phyloP scores from a whole-genome alignment of 257 asterid species.

The Fraxinus excelsior region DNA sequence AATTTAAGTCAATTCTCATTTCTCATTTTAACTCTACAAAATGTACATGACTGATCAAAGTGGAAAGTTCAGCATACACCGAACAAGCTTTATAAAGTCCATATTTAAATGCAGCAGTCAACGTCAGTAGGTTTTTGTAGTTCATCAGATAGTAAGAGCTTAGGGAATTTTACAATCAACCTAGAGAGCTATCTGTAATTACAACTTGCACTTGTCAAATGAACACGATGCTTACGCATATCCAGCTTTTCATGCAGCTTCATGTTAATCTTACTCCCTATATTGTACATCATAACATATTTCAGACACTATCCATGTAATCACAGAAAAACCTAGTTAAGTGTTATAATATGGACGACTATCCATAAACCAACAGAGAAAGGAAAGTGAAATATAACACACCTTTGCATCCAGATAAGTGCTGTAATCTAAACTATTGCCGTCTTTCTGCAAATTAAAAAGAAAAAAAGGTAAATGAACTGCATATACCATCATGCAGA shows the following conservation, averaged over 20 bases:
- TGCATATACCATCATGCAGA: constrained; percentile 8
- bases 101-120: neutral
- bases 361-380: neutral
- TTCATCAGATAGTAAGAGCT: neutral
- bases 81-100: neutral
- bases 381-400: constrained; percentile 4
- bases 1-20: neutral
- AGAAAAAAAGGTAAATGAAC: constrained; percentile 24
- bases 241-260: constrained; percentile 8
- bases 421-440: constrained; percentile 66
- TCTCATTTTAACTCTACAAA: neutral
- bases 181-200: neutral
- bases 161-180: neutral
- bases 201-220: neutral
- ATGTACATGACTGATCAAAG: neutral
- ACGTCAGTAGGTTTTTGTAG: neutral
- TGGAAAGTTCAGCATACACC: neutral
- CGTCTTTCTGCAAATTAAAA: constrained; percentile 72
- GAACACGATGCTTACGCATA: neutral
- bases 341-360: neutral
- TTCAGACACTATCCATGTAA: neutral
- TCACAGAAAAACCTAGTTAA: neutral
- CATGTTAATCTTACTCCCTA: neutral
- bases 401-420: constrained; percentile 94
- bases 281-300: neutral